Evolutionary conservation across 257 asterid species (phyloP).

Genomic region (Marsdenia floribunda): DNA sequence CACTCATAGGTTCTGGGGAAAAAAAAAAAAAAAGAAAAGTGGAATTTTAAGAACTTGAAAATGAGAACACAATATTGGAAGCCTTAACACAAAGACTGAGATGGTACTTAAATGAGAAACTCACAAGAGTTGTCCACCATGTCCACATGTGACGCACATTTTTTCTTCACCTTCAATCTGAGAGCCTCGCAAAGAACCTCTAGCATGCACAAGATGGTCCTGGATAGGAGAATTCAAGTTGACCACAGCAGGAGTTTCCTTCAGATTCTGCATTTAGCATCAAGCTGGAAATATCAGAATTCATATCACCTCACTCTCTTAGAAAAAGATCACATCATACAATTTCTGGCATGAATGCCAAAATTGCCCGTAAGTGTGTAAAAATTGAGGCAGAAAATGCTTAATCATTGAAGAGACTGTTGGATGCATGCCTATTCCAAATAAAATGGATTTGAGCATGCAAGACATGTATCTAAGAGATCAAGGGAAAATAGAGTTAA

Average conservation of each 20-base stretch:
- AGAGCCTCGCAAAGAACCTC: slow-evolving; percentile 8
- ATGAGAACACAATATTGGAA: neutral
- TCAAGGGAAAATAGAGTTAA: neutral
- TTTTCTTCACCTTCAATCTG: slow-evolving; percentile 12
- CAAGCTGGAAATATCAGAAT: neutral
- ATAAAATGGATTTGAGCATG: neutral
- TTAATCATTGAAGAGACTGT: neutral
- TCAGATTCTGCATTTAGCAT: slow-evolving; percentile 10
- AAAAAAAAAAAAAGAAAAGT: neutral
- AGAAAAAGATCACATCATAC: neutral
- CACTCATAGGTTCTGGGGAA: neutral
- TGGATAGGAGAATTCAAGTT: neutral
- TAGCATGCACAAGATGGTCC: slow-evolving; percentile 10
- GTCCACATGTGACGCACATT: slow-evolving; percentile 15
- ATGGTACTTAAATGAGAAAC: slow-evolving; percentile 12
- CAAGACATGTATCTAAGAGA: neutral
- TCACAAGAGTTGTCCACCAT: slow-evolving; percentile 29
- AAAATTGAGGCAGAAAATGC: neutral
- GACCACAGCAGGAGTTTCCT: neutral
- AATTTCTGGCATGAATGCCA: neutral
- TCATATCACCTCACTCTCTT: neutral
- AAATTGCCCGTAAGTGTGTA: neutral
- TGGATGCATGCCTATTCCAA: neutral
- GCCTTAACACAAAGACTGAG: neutral
- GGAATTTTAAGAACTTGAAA: neutral